phyloP scores from a whole-genome alignment of 257 asterid species.

The Solanum bulbocastanum region DNA sequence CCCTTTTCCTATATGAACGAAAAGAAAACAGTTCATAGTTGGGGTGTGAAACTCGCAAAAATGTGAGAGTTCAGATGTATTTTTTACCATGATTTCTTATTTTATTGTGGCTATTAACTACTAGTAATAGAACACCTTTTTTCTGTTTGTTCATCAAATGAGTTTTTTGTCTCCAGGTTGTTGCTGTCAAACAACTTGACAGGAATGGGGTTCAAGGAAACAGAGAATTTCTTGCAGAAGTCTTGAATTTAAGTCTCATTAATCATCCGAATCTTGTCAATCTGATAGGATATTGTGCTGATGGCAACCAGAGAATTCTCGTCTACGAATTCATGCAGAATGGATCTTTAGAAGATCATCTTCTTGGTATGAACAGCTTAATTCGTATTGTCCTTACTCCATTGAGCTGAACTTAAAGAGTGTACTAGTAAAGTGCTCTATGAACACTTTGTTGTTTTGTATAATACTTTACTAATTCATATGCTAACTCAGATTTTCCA shows the following conservation, averaged over 20 bases:
- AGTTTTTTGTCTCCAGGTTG: conserved; percentile 11
- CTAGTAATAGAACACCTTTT: not conserved
- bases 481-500: conserved; percentile 11
- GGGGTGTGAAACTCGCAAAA: not conserved
- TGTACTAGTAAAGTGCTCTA: not conserved
- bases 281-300: conserved; percentile 78
- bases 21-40: not conserved
- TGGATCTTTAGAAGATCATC: conserved; percentile 74
- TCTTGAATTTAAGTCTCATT: conserved; percentile 59
- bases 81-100: not conserved
- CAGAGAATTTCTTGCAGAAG: conserved; percentile 55
- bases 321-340: conserved; percentile 58
- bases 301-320: conserved; percentile 76
- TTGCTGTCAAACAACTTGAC: conserved; percentile 42
- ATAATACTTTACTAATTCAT: not conserved
- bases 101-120: not conserved
- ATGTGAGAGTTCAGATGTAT: not conserved
- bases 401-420: not conserved
- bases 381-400: not conserved
- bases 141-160: not conserved
- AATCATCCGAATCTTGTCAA: conserved; percentile 67
- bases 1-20: not conserved
- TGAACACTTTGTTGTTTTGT: not conserved
- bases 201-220: conserved; percentile 36
- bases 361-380: conserved; percentile 33